A percentile compares a stretch with the other conserved stretches of the same genome.
phyloP scores from a whole-genome alignment of 345 rosid genomes.

The Linum usitatissimum region DNA sequence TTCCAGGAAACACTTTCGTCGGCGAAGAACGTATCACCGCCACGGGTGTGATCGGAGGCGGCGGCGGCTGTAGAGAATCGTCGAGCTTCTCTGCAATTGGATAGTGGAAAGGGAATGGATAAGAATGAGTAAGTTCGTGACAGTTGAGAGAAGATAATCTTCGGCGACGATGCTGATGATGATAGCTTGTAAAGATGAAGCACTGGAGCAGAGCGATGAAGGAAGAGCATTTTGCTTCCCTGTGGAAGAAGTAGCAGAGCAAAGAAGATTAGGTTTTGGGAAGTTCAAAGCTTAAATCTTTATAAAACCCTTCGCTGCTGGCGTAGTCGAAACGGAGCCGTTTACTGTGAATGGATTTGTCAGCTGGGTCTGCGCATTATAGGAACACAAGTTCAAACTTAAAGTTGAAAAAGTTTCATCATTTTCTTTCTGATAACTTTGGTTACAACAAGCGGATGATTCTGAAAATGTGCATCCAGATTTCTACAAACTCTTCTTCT shows the following conservation, averaged over 20 bases:
- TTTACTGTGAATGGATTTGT: neutral
- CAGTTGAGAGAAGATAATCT: neutral
- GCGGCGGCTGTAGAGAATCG: neutral
- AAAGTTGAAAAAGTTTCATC: no score
- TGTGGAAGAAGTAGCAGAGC: neutral
- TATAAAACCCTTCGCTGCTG: neutral
- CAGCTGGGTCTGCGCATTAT: neutral
- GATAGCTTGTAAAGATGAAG: slow-evolving; percentile 2
- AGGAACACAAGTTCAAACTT: neutral
- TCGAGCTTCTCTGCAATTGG: neutral
- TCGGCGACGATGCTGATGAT: neutral
- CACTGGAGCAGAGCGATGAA: slow-evolving; percentile 1
- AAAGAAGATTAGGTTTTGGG: neutral
- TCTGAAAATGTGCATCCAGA: no score
- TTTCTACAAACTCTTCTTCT: no score
- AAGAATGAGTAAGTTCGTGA: neutral
- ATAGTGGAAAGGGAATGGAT: neutral
- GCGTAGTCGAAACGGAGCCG: neutral
- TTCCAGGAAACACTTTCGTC: slow-evolving; percentile 65
- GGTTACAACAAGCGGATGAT: no score
- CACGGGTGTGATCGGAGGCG: slow-evolving; percentile 20
- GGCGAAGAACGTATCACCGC: slow-evolving; percentile 46
- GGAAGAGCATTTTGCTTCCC: neutral
- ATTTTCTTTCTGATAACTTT: no score
- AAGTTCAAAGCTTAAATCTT: neutral